Conservation (phyloP, 805 yeast genomes). For the Lipomyces yamanashiensis region DNA sequence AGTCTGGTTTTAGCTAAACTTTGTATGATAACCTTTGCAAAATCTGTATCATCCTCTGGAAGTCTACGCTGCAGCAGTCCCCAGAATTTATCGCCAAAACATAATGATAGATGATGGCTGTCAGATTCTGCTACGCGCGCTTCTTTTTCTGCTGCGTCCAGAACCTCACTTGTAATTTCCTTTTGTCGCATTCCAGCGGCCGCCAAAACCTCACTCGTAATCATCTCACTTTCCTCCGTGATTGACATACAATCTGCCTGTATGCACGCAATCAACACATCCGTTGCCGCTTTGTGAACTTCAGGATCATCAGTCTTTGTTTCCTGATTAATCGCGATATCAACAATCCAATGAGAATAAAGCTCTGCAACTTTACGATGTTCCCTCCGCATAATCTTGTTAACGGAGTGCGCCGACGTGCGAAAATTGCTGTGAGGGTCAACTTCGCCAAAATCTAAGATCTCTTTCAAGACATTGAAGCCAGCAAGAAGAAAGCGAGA, state of each 20-base stretch:
- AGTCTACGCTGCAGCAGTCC: conserved; percentile 33
- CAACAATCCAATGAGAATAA: conserved; percentile 46
- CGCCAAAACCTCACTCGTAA: conserved; percentile 17
- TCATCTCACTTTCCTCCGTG: conserved; percentile 24
- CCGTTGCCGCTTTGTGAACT: conserved; percentile 6
- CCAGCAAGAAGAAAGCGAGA: conserved; percentile 12
- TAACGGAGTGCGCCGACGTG: conserved; percentile 17
- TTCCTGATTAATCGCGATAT: conserved; percentile 30
- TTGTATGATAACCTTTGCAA: conserved; percentile 34
- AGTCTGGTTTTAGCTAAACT: conserved; percentile 18
- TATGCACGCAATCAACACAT: conserved; percentile 18
- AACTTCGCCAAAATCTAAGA: conserved; percentile 12
- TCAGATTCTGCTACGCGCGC: conserved; percentile 32
- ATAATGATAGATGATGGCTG: conserved; percentile 2
- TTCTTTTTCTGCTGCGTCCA: conserved; percentile 25
- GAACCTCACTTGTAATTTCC: conserved; percentile 21
- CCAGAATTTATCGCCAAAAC: conserved; percentile 32
- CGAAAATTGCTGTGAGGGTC: not conserved
- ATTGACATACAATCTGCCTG: conserved; percentile 19
- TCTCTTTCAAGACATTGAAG: conserved; percentile 6
- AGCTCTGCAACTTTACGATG: conserved; percentile 55
- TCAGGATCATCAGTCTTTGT: not conserved
- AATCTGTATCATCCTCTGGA: conserved; percentile 30
- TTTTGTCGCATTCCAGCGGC: conserved; percentile 18
- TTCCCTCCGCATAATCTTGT: conserved; percentile 43